Evolutionary conservation across 345 rosid species (phyloP).

Genomic region (Aquilaria sinensis): DNA sequence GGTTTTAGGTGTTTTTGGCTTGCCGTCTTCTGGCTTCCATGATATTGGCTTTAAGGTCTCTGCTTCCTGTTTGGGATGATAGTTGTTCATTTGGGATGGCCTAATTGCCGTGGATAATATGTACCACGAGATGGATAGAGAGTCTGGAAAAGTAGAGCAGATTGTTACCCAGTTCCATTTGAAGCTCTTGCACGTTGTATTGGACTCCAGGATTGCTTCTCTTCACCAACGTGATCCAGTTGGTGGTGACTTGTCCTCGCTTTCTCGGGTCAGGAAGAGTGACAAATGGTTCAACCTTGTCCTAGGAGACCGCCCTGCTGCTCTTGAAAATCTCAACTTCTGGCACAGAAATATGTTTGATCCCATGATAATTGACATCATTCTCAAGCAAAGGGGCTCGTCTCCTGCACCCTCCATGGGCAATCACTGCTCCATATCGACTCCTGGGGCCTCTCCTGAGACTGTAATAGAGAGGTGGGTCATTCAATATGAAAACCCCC

Average conservation of each 20-base stretch:
- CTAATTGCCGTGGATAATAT: constrained; percentile 8
- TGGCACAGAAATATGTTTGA: constrained; percentile 70
- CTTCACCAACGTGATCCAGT: constrained; percentile 37
- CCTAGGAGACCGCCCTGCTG: constrained; percentile 78
- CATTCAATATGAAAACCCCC: constrained; percentile 62
- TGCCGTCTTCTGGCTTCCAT: too few species aligned
- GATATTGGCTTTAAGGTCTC: too few species aligned
- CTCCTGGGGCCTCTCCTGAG: constrained; percentile 29
- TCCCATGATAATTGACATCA: constrained; percentile 75
- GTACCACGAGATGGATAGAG: constrained; percentile 19
- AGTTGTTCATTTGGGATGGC: constrained; percentile 1
- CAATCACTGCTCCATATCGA: constrained; percentile 20
- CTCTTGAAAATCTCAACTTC: constrained; percentile 56
- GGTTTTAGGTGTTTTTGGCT: too few species aligned
- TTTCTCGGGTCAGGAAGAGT: constrained; percentile 46
- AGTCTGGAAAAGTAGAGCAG: constrained; percentile 55
- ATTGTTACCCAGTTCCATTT: constrained; percentile 67
- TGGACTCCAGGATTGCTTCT: constrained; percentile 76
- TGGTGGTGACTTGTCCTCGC: constrained; percentile 23
- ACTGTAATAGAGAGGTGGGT: constrained; percentile 88
- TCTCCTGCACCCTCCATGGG: constrained; percentile 28
- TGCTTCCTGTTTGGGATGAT: not conserved
- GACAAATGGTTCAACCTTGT: constrained; percentile 92
- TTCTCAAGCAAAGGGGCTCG: constrained; percentile 49
- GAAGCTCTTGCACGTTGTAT: constrained; percentile 70